Evolutionary conservation across 306 rosid species (phyloP).

Genomic region (Sechiopsis laciniata): DNA sequence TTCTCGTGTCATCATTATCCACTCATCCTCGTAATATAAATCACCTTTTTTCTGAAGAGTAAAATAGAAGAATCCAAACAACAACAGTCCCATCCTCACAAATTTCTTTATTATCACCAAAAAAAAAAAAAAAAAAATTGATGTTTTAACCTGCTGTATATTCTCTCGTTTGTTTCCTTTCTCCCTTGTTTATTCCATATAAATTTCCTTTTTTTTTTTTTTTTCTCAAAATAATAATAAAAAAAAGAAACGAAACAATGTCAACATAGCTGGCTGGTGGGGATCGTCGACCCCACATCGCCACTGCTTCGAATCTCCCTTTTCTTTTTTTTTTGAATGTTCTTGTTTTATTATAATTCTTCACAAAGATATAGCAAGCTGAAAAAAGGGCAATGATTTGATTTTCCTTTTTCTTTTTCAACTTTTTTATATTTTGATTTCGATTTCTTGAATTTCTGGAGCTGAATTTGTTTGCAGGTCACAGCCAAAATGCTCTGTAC

Average conservation of each 20-base stretch:
- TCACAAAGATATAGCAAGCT: not conserved
- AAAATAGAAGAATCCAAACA: constrained; percentile 11
- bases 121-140: not conserved
- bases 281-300: constrained; percentile 62
- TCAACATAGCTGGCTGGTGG: constrained; percentile 95
- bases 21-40: constrained; percentile 14
- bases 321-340: not conserved
- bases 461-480: constrained; percentile 23
- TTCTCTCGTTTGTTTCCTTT: constrained; percentile 3
- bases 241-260: constrained; percentile 45
- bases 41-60: constrained; percentile 9
- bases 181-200: not conserved
- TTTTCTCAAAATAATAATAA: not conserved
- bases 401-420: not conserved
- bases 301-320: constrained; percentile 40
- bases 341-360: constrained; percentile 5
- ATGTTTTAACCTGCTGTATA: constrained; percentile 15
- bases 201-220: not conserved
- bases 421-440: not conserved
- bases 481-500: constrained; percentile 58
- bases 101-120: not conserved
- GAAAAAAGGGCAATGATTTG: constrained; percentile 8
- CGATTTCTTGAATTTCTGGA: not conserved
- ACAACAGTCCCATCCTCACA: not conserved
- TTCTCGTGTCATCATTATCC: constrained; percentile 6